Percentiles rank a stretch among this genome's conserved stretches.
Conservation (phyloP, 2,329 filamentous ascomycete species). For the Xylaria sp. region DNA sequence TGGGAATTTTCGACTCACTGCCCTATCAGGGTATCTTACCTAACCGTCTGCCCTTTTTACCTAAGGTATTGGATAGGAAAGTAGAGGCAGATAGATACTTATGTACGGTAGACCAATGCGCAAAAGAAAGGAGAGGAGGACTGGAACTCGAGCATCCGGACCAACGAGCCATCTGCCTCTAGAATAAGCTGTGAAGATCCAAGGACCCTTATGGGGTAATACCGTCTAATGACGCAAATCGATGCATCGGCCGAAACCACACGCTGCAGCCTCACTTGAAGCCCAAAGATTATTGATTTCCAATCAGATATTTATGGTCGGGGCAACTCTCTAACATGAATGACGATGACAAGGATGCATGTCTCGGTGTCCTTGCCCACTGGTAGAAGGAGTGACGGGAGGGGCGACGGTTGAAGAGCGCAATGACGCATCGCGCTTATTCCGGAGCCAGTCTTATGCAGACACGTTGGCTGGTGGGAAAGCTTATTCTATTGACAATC, state of each 20-base stretch:
- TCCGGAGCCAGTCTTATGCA: background rate
- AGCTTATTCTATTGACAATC: conserved; percentile 20
- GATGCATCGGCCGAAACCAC: background rate
- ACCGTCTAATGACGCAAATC: background rate
- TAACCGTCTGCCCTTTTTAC: conserved; percentile 15
- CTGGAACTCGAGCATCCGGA: background rate
- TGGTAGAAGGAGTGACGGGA: background rate
- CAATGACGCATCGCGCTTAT: background rate
- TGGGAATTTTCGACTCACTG: background rate
- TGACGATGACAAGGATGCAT: conserved; percentile 1
- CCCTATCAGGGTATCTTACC: conserved; percentile 12
- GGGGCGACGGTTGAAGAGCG: conserved; percentile 2
- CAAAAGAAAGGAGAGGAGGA: background rate
- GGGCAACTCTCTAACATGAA: conserved; percentile 1
- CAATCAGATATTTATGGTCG: conserved; percentile 4
- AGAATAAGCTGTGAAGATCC: background rate
- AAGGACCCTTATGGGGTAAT: background rate
- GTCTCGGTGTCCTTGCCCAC: conserved; percentile 6
- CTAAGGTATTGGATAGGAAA: background rate
- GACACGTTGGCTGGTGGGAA: conserved; percentile 5
- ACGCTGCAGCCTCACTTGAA: conserved; percentile 12
- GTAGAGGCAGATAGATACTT: background rate
- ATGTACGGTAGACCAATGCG: background rate
- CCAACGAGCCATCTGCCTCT: background rate
- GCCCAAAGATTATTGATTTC: background rate